These are phyloP conservation scores for Luffa aegyptiaca DNA, from an alignment of 306 rosid genomes.

Conservation along the genomic window DNA sequence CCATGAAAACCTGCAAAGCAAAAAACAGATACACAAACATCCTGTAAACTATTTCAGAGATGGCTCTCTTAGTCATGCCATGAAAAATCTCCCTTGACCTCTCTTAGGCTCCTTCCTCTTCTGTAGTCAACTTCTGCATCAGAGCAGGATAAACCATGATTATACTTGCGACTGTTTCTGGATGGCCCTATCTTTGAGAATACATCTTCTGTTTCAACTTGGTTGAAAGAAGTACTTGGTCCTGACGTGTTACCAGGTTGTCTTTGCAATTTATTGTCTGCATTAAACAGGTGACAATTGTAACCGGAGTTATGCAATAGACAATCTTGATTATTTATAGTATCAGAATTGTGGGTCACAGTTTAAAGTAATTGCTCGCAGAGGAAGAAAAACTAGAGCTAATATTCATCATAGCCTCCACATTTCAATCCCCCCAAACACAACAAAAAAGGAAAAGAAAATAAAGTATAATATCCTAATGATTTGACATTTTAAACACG, in stretches of 20 bases:
- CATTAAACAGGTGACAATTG: conserved; percentile 18
- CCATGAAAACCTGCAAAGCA: conserved; percentile 41
- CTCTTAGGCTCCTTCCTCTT: conserved; percentile 80
- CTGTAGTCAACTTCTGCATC: conserved; percentile 97
- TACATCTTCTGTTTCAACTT: conserved; percentile 42
- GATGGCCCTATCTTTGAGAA: conserved; percentile 61
- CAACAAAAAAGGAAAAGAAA: neutral
- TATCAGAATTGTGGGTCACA: neutral
- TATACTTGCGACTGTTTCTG: conserved; percentile 51
- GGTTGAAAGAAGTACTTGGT: conserved; percentile 43
- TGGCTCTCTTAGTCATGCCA: conserved; percentile 53
- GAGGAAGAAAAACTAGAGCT: neutral
- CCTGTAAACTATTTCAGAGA: conserved; percentile 26
- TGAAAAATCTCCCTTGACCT: conserved; percentile 44
- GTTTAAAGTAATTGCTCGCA: neutral
- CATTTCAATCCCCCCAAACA: neutral
- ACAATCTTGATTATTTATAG: neutral
- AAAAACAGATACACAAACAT: conserved; percentile 28
- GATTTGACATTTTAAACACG: neutral
- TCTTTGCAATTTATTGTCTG: conserved; percentile 50
- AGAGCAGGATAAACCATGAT: conserved; percentile 69
- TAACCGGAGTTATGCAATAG: conserved; percentile 9
- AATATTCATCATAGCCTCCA: no score
- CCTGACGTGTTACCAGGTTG: conserved; percentile 46
- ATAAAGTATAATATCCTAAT: neutral